These are phyloP conservation scores for Mycena vulgaris DNA, from an alignment of 768 basidiomycete genomes.

Conservation along the genomic window DNA sequence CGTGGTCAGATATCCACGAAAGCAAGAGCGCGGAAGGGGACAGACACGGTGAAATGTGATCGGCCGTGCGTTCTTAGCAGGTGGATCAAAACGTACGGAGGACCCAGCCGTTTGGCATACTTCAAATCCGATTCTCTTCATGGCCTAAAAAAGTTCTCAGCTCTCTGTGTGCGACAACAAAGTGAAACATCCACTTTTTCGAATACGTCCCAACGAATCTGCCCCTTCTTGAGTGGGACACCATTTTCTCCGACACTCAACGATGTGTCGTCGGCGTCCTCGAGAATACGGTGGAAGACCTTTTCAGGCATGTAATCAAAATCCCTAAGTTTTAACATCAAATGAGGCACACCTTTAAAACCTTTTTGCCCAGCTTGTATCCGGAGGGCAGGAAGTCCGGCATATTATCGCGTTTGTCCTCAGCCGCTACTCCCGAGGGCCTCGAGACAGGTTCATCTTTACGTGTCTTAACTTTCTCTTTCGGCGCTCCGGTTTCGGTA, in stretches of 20 bases:
- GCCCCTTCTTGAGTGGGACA: neutral
- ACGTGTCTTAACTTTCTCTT: constrained; percentile 4
- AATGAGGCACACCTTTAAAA: neutral
- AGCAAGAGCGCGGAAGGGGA: neutral
- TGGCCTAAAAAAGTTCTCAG: constrained; percentile 11
- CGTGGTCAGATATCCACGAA: neutral
- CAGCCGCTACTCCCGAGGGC: neutral
- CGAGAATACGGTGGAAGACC: constrained; percentile 28
- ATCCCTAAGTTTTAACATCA: neutral
- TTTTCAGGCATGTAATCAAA: neutral
- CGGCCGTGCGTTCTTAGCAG: constrained; percentile 15
- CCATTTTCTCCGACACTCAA: neutral
- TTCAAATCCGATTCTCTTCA: constrained; percentile 22
- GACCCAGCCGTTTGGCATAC: constrained; percentile 26
- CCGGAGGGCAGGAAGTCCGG: constrained; percentile 4
- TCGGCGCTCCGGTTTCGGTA: neutral
- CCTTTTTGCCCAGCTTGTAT: constrained; percentile 20
- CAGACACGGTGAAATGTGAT: constrained; percentile 33
- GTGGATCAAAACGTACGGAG: constrained; percentile 26
- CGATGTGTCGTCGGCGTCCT: neutral
- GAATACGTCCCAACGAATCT: constrained; percentile 21
- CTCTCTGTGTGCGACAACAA: too few relatives aligned
- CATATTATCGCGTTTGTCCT: neutral
- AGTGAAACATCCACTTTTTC: neutral
- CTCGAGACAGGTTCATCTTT: neutral